Evolutionary conservation across 805 yeast genomes (phyloP).

Genomic region (Yarrowia keelungensis): DNA sequence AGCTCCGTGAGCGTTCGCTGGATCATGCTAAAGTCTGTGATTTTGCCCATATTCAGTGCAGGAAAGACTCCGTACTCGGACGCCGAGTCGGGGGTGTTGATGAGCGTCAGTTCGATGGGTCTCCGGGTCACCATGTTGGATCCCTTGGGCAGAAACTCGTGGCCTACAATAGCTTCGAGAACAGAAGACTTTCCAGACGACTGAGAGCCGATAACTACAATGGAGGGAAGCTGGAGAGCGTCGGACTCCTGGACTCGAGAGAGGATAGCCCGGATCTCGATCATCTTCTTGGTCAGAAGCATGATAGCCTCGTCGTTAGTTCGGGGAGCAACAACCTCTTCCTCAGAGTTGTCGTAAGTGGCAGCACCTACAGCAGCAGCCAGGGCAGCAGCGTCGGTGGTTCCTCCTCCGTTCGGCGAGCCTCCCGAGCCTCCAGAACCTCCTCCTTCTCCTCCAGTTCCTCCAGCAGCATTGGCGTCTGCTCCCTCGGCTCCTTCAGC

Average conservation of each 20-base stretch:
- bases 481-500: not conserved
- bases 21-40: constrained; percentile 88
- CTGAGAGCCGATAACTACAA: constrained; percentile 97
- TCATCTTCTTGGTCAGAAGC: constrained; percentile 92
- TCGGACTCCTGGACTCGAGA: constrained; percentile 78
- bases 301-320: constrained; percentile 74
- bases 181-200: constrained; percentile 97
- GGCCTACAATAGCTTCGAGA: constrained; percentile 95
- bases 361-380: constrained; percentile 65
- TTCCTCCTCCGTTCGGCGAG: constrained; percentile 42
- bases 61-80: constrained; percentile 95
- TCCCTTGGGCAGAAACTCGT: constrained; percentile 96
- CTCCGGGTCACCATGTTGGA: constrained; percentile 97
- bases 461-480: constrained; percentile 3
- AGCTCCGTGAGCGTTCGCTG: constrained; percentile 86
- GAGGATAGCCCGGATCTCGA: constrained; percentile 85
- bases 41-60: constrained; percentile 76
- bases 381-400: constrained; percentile 58
- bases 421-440: constrained; percentile 39
- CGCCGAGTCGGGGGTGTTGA: constrained; percentile 81
- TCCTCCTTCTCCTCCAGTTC: constrained; percentile 45
- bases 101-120: constrained; percentile 92
- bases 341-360: constrained; percentile 45
- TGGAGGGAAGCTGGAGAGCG: constrained; percentile 84
- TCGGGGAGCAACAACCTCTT: constrained; percentile 56